Base-by-base conservation (phyloP, 2,329 filamentous ascomycete genomes). In the Monilinia aucupariae region DNA sequence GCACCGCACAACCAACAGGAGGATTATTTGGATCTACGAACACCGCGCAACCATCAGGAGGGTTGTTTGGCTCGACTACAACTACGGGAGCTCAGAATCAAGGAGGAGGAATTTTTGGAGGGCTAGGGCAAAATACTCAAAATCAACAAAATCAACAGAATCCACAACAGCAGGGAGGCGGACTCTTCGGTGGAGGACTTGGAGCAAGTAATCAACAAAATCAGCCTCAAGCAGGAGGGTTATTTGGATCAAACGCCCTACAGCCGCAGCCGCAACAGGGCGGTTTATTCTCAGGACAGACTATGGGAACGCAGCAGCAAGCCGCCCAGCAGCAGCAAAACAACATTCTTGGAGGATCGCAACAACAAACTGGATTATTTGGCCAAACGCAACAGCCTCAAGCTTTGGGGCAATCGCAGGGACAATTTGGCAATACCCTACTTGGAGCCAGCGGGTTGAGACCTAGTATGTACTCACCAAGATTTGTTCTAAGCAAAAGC, bases 41-140 rank as follows among this genome's bases (percentile, higher is more conserved):
- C 54, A 52, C 59, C 50, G 20, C 62, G 61, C 69, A 71, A 64
- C 66, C 66, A 54, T 48, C 61, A 39, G 63, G 62, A 43, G 74
- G 75, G 50, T 51, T 80, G 7, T 81, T 82, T 64, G 77, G 54
- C 30, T 56, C 54, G n/a, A 56, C 54, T 22, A 53, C 77, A 47
- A 73, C 67, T 45, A 70, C 74, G 61, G 75, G 76, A 65, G 71
- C 52, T 37, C 63, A 74, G 54, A 59, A 63, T 41, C 47, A 59
- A 27, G 52, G 54, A 50, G 60, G 32, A 50, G 55, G 61, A 6
- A 22, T 70, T 30, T 70, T 71, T 64, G 64, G 67, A 45, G 60
- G 62, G 30, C 41, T 63, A 20, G 64, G 60, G 32, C 65, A 67
- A 30, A 68, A 64, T 34, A 70, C 64, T 47, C 68, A 70, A 48